Evolutionary conservation across 2,329 filamentous ascomycete genomes (phyloP), one percentile per base, ranked within the genome.

Genomic region (Sclerotinia minor): DNA sequence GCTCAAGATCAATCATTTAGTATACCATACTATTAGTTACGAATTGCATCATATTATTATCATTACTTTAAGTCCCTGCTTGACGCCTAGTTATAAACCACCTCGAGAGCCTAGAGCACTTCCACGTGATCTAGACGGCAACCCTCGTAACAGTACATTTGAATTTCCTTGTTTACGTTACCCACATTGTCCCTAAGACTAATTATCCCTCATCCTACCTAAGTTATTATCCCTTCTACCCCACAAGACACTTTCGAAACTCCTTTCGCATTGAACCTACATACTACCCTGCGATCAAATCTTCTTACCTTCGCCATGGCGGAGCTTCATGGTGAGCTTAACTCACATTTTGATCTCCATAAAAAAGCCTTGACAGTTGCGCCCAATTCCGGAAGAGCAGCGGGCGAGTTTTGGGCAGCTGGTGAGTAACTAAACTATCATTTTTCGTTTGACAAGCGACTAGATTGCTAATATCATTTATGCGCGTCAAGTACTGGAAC

Each of bases 371-470:
- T 57, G 35, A 26, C 41, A 32, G 19, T 35, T 6, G 50, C 41
- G 13, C 59, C 66, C 13, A 41, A 11, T 5, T 11, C 5, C 9
- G 29, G 5, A 45, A 64, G 26, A 32, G 38, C 11, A 44, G 6
- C 21, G 9, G 58, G 58, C 19, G 66, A 67, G 13, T 64, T n/a
- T 41, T 67, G 50, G 66, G 26, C 44, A 57, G 59, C 66, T 50
- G 38, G 65, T 67, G 24, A 35, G 65, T 54, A 2, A 4, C 29
- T 35, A 26, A 21, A 17, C 3, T 19, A 9, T 57, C 3, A 15
- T 41, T 41, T 9, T 32, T 54, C 26, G 11, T 47, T 60, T 47
- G 9, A 3, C 29, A 26, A 49, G n/a, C 49, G 21, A 35, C 29
- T 11, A 49, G 2, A 5, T 35, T 35, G 13, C 58, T 60, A 21